Evolutionary conservation across 192 early-diverging fungal genomes (phyloP), one percentile per base, ranked within the genome.

Genomic region (Coemansia interrupta): DNA sequence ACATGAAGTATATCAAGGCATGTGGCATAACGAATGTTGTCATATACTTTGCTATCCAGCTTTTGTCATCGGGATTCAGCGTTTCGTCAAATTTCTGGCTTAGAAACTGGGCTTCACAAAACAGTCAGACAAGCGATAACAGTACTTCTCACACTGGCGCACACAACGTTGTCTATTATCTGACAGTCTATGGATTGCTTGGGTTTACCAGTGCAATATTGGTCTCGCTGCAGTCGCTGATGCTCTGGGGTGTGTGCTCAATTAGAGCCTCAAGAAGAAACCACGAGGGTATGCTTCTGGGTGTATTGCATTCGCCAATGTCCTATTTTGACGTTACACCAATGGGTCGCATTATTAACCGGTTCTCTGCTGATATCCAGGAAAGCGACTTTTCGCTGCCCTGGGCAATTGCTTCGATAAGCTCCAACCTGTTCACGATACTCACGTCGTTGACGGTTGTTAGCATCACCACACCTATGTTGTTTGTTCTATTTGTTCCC

Each of bases 231-330:
- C 92, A 94, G 69, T 83, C 86, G 6, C 73, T 95, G 48, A 73
- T 90, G 56, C 85, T 91, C 22, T 94, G 90, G 87, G 85, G 93
- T 5, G 77, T 71, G 23, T 95, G 93, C 66, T 91, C 86, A 15
- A 92, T 95, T 62, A 82, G 86, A 8, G 78, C 72, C 0, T 80
- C 78, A 4, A 60, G 46, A 0, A 69, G 53, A 2, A 69, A 93
- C 11, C 95, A 97, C 77, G 72, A 83, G n/a, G 78, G 70, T 24
- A 85, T 92, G 39, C 68, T 93, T 20, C 42, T 60, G 11, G 77
- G 84, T 32, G 82, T 94, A 18, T 53, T 93, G 58, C 67, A 86
- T 4, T 85, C 91, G 2, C 91, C 91, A 12, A 82, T 87, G 46
- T 79, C 78, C 3, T 94, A 95, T 68, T 89, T 87, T 63, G 87